Evolutionary conservation across 1,139 yeast genomes (phyloP), one percentile per base, ranked within the genome.

Genomic region (Candida tetrigidarum): DNA sequence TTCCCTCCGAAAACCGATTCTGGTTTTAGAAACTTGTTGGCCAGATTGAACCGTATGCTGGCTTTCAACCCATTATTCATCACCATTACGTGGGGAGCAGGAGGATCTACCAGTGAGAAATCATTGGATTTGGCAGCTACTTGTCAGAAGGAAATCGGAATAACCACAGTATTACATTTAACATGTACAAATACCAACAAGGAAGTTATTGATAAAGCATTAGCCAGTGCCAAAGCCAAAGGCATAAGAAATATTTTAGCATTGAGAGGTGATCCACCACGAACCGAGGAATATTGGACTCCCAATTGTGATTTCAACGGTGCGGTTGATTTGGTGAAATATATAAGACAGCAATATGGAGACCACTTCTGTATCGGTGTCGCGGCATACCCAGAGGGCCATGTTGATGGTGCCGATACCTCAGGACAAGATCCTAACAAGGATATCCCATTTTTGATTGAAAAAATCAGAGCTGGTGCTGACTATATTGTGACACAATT

Each of bases 1-100:
- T 93, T 95, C 68, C 99, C 99, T 8, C 99, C 99, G 18, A 91
- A 93, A 64, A 93, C 99, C 0, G 88, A 85, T 60, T 76, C 84
- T 11, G 99, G 97, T 54, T 79, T 87, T 61, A 78, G 87, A 51
- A 93, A 95, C 65, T 71, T 93, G 50, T 71, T 88, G 42, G 90
- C 92, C 28, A 84, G 99, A 66, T 81, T 93, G 66, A 82, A 82
- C 58, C 84, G 99, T 60, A 86, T 93, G 95, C 81, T 87, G 58
- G 86, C 87, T 3, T 70, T 93, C 52, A 92, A 91, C 45, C 98
- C 98, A 3, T 68, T 86, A 19, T 95, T 93, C 63, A 84, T 92
- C 43, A 89, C 97, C 2, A 86, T 95, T 9, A 95, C 99, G 0
- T 93, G 99, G 98, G 99, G 99, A 23, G 98, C 99, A 7, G 98